Base-by-base conservation (phyloP, 768 basidiomycete species). In the Termitomyces sp. region DNA sequence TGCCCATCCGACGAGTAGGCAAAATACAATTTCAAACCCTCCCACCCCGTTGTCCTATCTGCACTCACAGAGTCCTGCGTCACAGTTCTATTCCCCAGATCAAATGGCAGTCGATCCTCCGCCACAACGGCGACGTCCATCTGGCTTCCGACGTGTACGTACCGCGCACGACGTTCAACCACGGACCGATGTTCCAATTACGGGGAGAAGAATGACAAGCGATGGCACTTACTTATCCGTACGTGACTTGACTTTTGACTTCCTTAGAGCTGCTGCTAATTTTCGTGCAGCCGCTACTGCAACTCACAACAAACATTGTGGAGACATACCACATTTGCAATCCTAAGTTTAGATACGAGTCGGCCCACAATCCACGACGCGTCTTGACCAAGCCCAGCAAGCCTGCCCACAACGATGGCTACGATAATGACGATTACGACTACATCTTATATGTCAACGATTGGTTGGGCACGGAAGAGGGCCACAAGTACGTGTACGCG, bases 391-490 rank as follows among this genome's bases (percentile, higher is more conserved):
- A 99, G 72, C 97, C 97, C 20, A 94, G 92, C 77, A 97, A 97
- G 71, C 92, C 95, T 0, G 82, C 84, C 0, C 91, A 96, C 71
- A 99, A 99, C 72, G 95, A 98, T 61, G 96, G 96, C 2, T 97
- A 88, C 65, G 97, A 99, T 74, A 99, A 99, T 67, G 96, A 98
- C 67, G 97, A 99, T 72, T 96, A 95, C 67, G 97, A 99, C 71
- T 99, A 99, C 69, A 98, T 99, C 68, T 83, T 99, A 59, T 99
- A 98, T 72, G 97, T 99, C 70, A 99, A 99, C 69, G 97, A 99
- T 68, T 95, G 93, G 80, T 76, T 99, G 59, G 97, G 97, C 3
- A 88, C 84, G 28, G 97, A 98, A 67, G 92, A 95, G 61, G 91
- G 93, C 50, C 89, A 97, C 81, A 94, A 97, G 93, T 95, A 69